Evolutionary conservation across 345 rosid species (phyloP), one percentile per base, ranked within the genome.

Genomic region (Gossypium arboreum): DNA sequence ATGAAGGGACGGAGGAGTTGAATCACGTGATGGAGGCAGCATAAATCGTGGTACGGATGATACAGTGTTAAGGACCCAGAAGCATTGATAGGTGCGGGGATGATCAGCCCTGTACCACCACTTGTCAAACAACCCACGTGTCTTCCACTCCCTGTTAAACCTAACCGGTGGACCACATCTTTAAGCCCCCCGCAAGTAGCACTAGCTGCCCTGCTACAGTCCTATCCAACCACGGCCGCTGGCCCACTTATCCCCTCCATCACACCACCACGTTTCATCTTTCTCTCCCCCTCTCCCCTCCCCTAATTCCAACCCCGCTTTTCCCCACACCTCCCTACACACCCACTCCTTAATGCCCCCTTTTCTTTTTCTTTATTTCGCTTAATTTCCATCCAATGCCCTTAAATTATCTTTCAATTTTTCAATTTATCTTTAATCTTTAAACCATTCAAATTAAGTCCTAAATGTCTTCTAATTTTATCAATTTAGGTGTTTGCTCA

Each of bases 121-220:
- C 61, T 52, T 70, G 73, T 70, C 48, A 70, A 70, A 70, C 73
- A 69, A 17, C 47, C 47, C 60, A 70, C 73, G 73, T 70, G 73
- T n/a, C 25, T 54, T 5, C 17, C 24, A 17, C 16, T 34, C 47
- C 69, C 13, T 24, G 1, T 3, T 34, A 5, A 64, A n/a, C 50
- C 25, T 17, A 70, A 51, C 25, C 11, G 52, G 25, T 51, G 60
- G 59, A 69, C 73, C 59, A 27, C 45, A 24, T 51, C 10, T 15
- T 56, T 16, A 17, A 63, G 12, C 18, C 22, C 12, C 47, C 22
- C 4, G 24, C 43, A 6, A 16, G 43, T 60, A 15, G 65, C 65
- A 29, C n/a, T 16, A 16, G 22, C 45, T 34, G 20, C 65, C 12
- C 24, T 34, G 41, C 41, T 52, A 43, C 16, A 4, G 52, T 0